Evolutionary conservation across 192 early-diverging fungal species (phyloP).

Genomic region (Lunasporangiospora selenospora): DNA sequence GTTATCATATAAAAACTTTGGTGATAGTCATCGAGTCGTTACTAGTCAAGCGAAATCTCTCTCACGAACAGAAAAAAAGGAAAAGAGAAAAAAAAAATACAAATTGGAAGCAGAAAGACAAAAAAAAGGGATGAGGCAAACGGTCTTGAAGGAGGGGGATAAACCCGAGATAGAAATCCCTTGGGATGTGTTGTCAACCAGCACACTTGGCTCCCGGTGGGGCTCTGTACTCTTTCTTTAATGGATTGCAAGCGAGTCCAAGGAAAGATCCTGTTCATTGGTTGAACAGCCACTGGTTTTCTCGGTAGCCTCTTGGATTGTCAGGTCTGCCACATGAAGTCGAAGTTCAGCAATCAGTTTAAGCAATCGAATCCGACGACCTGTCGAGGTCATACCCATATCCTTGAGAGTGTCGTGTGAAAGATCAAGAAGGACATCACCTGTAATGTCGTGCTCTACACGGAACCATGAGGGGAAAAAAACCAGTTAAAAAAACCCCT

Average conservation of each 20-base stretch:
- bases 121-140: no score
- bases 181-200: no score
- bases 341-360: conserved; percentile 44
- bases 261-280: not conserved
- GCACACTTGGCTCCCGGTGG: no score
- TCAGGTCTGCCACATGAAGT: conserved; percentile 24
- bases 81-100: conserved; percentile 8
- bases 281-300: conserved; percentile 1
- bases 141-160: no score
- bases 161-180: no score
- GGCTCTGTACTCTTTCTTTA: conserved; percentile 1
- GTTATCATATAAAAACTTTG: no score
- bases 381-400: conserved; percentile 79
- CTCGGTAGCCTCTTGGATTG: conserved; percentile 33
- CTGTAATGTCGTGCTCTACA: conserved; percentile 80
- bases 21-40: no score
- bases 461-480: not conserved
- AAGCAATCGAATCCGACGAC: conserved; percentile 78
- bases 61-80: no score
- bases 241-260: conserved; percentile 14
- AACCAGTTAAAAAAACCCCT: no score
- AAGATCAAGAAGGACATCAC: conserved; percentile 82
- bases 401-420: conserved; percentile 83
- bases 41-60: no score
- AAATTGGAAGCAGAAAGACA: not conserved